Evolutionary conservation across 148 eudicot genomes (phyloP).

Genomic region (Vaccinium myrtillus): DNA sequence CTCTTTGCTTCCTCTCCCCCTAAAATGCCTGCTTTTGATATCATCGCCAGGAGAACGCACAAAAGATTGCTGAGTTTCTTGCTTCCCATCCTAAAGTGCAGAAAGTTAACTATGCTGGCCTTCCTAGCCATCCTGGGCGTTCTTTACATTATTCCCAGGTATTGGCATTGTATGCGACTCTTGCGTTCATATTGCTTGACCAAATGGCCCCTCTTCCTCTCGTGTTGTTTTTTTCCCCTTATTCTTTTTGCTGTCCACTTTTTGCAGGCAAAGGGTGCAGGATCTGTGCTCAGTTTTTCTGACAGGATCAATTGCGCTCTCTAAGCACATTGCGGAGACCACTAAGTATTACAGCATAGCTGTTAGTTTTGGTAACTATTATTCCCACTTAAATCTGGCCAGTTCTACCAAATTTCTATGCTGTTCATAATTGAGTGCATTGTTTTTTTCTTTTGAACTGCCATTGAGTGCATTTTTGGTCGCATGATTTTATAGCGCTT

Average conservation of each 20-base stretch:
- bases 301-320: conserved; percentile 84
- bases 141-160: conserved; percentile 94
- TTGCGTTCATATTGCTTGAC: background rate
- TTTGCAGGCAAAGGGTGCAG: conserved; percentile 96
- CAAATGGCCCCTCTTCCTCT: background rate
- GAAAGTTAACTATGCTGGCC: conserved; percentile 92
- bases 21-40: background rate
- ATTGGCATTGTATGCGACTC: background rate
- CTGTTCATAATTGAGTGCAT: background rate
- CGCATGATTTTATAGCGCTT: background rate
- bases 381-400: background rate
- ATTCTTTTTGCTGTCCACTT: background rate
- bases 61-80: conserved; percentile 94
- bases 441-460: too few species aligned
- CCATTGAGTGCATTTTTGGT: background rate
- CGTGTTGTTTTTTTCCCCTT: background rate
- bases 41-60: conserved; percentile 77
- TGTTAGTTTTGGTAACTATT: conserved; percentile 89
- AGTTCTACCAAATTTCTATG: too few species aligned
- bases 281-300: conserved; percentile 93
- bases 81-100: conserved; percentile 81
- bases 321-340: conserved; percentile 75
- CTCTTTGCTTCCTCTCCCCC: background rate
- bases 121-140: conserved; percentile 85
- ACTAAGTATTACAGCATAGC: conserved; percentile 92